Evolutionary conservation across 805 yeast genomes (phyloP).

Genomic region (Dipodascopsis uninucleata): DNA sequence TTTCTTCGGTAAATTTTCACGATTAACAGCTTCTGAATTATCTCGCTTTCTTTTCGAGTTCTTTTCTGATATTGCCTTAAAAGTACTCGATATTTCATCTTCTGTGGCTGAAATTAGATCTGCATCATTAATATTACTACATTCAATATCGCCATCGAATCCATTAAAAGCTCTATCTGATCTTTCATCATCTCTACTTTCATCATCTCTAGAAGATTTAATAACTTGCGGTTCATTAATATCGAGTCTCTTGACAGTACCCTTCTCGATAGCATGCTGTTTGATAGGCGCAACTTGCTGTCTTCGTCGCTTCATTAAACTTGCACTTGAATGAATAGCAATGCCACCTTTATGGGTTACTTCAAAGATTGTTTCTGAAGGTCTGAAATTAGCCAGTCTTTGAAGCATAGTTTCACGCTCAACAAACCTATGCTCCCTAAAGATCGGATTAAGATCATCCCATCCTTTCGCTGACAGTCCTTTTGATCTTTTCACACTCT

Average conservation of each 20-base stretch:
- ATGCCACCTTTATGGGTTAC: slow-evolving; percentile 52
- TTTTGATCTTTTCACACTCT: slow-evolving; percentile 79
- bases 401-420: slow-evolving; percentile 68
- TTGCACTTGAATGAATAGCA: slow-evolving; percentile 64
- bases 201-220: slow-evolving; percentile 39
- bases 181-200: slow-evolving; percentile 28
- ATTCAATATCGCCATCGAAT: slow-evolving; percentile 37
- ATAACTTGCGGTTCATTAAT: slow-evolving; percentile 1
- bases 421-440: slow-evolving; percentile 34
- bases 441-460: slow-evolving; percentile 82
- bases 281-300: slow-evolving; percentile 86
- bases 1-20: slow-evolving; percentile 18
- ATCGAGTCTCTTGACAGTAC: slow-evolving; percentile 31
- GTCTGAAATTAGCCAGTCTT: slow-evolving; percentile 61
- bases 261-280: slow-evolving; percentile 64
- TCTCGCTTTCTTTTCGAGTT: slow-evolving; percentile 18
- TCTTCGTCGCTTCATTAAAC: slow-evolving; percentile 82
- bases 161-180: slow-evolving; percentile 33
- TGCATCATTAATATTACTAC: background rate
- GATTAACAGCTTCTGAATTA: background rate
- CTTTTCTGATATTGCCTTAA: slow-evolving; percentile 41
- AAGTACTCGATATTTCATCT: slow-evolving; percentile 39
- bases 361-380: slow-evolving; percentile 92
- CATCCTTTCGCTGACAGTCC: slow-evolving; percentile 65
- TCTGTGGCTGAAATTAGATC: slow-evolving; percentile 41